These are phyloP conservation scores for Apiotrichum sp. DNA, from an alignment of 1,284 basidiomycete species.

Conservation along the genomic window DNA sequence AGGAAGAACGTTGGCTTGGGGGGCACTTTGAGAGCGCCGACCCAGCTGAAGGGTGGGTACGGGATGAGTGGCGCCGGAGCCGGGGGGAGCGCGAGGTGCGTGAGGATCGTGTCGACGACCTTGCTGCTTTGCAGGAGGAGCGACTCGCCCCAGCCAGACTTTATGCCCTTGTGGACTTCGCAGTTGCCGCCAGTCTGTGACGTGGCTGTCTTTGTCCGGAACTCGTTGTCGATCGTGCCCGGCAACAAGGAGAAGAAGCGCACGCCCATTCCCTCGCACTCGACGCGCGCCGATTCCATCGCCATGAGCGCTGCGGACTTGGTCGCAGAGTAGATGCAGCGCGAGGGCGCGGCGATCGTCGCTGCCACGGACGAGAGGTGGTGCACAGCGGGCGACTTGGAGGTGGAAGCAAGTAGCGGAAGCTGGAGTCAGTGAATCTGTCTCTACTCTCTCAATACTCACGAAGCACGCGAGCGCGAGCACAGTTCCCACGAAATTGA, in stretches of 20 bases:
- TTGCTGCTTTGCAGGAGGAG: slow-evolving; percentile 32
- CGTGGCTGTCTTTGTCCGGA: slow-evolving; percentile 61
- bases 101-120: slow-evolving; percentile 39
- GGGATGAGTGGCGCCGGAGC: slow-evolving; percentile 35
- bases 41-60: slow-evolving; percentile 34
- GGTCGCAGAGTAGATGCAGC: slow-evolving; percentile 74
- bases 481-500: slow-evolving; percentile 50
- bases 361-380: slow-evolving; percentile 76
- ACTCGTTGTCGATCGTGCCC: slow-evolving; percentile 60
- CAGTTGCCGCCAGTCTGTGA: slow-evolving; percentile 49
- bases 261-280: slow-evolving; percentile 45
- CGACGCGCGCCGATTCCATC: slow-evolving; percentile 64
- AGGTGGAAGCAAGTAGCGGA: slow-evolving; percentile 65
- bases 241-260: slow-evolving; percentile 46
- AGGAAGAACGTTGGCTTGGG: slow-evolving; percentile 37
- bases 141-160: slow-evolving; percentile 31
- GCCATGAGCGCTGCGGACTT: slow-evolving; percentile 74
- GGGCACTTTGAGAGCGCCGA: slow-evolving; percentile 25
- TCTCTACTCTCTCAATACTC: slow-evolving; percentile 5
- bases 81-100: slow-evolving; percentile 37
- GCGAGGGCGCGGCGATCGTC: slow-evolving; percentile 75
- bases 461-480: slow-evolving; percentile 49
- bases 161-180: slow-evolving; percentile 23
- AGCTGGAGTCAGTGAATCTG: slow-evolving; percentile 53
- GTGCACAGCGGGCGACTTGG: slow-evolving; percentile 64